Percentiles rank a stretch among this genome's conserved stretches.
These are phyloP conservation scores for Aspergillus steynii DNA, from an alignment of 495 filamentous ascomycete species.

Conservation along the genomic window DNA sequence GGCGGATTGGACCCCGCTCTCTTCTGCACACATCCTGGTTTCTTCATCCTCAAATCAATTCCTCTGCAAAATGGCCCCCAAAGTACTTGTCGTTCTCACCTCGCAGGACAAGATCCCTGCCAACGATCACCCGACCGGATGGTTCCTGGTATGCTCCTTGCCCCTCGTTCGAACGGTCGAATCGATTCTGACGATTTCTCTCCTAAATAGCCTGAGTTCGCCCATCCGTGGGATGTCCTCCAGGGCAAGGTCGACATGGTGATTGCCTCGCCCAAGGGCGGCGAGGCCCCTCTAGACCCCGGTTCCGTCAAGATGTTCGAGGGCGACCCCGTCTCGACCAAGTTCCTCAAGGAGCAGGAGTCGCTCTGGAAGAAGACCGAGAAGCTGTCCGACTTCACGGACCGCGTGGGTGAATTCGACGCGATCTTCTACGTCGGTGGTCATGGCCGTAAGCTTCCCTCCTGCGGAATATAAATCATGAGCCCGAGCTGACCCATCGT, in stretches of 20 bases:
- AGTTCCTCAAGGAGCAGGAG: constrained; percentile 55
- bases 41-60: background rate
- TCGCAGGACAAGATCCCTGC: constrained; percentile 55
- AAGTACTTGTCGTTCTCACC: constrained; percentile 66
- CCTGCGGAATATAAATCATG: background rate
- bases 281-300: constrained; percentile 67
- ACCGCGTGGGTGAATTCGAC: constrained; percentile 60
- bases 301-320: constrained; percentile 61
- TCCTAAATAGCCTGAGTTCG: constrained; percentile 61
- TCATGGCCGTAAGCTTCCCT: constrained; percentile 61
- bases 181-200: background rate
- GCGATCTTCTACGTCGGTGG: constrained; percentile 75
- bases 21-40: background rate
- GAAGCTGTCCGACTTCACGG: constrained; percentile 50
- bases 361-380: constrained; percentile 64
- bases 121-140: constrained; percentile 58
- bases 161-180: background rate
- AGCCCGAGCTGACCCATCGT: background rate
- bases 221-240: constrained; percentile 67
- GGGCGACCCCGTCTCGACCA: constrained; percentile 48
- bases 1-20: background rate
- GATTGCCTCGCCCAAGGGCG: constrained; percentile 68
- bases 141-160: constrained; percentile 55
- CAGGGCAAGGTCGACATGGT: constrained; percentile 53
- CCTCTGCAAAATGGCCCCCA: constrained; percentile 39